Percentiles rank a stretch among this genome's conserved stretches.
Evolutionary conservation across 768 basidiomycete species (phyloP).

Genomic region (Hygrophoropsis aurantiaca): DNA sequence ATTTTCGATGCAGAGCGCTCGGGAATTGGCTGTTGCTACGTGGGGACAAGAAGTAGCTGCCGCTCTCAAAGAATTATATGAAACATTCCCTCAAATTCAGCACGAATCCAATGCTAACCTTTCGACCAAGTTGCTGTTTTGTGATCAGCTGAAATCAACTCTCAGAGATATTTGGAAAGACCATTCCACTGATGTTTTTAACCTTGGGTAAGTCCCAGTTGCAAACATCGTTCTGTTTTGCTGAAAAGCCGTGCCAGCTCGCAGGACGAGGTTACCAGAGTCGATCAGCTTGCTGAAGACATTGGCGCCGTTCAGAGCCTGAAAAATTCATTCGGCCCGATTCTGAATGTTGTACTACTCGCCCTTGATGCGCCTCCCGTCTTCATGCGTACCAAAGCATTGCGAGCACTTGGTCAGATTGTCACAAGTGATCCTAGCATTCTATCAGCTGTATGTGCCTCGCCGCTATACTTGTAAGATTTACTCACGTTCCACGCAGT

Average conservation of each 20-base stretch:
- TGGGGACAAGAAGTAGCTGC: conserved; percentile 84
- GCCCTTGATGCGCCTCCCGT: conserved; percentile 85
- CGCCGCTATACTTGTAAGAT: not conserved
- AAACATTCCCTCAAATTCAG: conserved; percentile 46
- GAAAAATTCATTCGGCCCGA: conserved; percentile 78
- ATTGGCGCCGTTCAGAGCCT: conserved; percentile 77
- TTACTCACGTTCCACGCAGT: conserved; percentile 36
- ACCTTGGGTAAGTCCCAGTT: conserved; percentile 59
- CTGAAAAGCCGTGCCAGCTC: conserved; percentile 45
- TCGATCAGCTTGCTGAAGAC: conserved; percentile 72
- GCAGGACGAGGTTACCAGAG: conserved; percentile 65
- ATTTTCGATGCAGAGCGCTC: conserved; percentile 62
- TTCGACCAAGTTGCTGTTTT: conserved; percentile 41
- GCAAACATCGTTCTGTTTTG: not conserved
- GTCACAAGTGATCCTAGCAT: conserved; percentile 87
- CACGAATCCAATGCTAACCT: conserved; percentile 23
- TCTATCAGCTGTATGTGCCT: conserved; percentile 61
- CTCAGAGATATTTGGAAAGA: conserved; percentile 77
- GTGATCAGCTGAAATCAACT: conserved; percentile 57
- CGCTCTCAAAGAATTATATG: conserved; percentile 58
- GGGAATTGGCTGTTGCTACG: conserved; percentile 75
- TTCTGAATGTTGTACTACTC: conserved; percentile 74
- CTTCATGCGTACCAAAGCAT: conserved; percentile 91
- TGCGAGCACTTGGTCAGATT: conserved; percentile 86
- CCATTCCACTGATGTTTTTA: conserved; percentile 70